phyloP scores from a whole-genome alignment of 495 filamentous ascomycete species.

The Pseudotulostoma volvatum region DNA sequence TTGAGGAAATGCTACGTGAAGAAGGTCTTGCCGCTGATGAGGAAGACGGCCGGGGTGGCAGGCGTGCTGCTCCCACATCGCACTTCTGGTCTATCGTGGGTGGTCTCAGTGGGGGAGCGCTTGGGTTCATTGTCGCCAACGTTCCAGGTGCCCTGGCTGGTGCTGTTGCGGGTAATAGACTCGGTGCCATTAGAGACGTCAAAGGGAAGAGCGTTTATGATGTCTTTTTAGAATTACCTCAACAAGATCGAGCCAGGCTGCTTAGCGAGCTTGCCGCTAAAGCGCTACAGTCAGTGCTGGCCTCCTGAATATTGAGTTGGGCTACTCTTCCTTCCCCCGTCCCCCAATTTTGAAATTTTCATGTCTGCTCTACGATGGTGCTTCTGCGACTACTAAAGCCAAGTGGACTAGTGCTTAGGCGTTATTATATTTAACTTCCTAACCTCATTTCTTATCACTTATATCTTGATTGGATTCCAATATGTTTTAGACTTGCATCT shows the following conservation, averaged over 20 bases:
- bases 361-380: too few species aligned
- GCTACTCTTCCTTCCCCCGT: too few species aligned
- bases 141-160: conserved; percentile 79
- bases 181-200: conserved; percentile 76
- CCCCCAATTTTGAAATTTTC: too few species aligned
- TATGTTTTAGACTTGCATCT: too few species aligned
- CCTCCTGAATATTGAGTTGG: too few species aligned
- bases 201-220: conserved; percentile 91
- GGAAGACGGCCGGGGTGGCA: conserved; percentile 12
- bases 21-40: conserved; percentile 63
- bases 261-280: conserved; percentile 59
- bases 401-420: too few species aligned
- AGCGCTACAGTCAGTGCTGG: conserved; percentile 39
- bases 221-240: conserved; percentile 72
- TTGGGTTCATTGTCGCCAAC: conserved; percentile 92
- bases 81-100: conserved; percentile 81
- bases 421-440: too few species aligned
- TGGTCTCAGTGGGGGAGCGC: conserved; percentile 69
- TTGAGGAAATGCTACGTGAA: conserved; percentile 96
- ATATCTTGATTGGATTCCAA: too few species aligned
- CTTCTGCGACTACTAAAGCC: too few species aligned
- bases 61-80: conserved; percentile 35
- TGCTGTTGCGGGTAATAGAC: conserved; percentile 77
- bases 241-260: conserved; percentile 60
- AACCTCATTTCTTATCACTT: too few species aligned